Base-by-base conservation (phyloP, 2,329 filamentous ascomycete species). In the Cladophialophora chaetospira region DNA sequence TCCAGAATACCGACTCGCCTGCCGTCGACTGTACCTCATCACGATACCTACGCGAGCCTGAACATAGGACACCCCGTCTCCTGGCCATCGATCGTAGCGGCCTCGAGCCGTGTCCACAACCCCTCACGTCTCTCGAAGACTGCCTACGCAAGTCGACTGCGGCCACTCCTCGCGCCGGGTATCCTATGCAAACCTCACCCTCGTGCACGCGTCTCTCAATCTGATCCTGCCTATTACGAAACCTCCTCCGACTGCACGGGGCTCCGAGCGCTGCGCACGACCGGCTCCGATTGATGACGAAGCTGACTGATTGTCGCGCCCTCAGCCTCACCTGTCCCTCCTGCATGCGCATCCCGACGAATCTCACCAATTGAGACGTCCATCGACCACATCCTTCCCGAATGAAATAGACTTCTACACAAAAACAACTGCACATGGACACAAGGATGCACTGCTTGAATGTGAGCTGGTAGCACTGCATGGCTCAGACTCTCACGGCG, bases 401-500 rank as follows among this genome's bases (percentile, higher is more conserved):
- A 5, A 19, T 26, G 17, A 19, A 35, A 45, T 17, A 54, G 38
- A 40, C 36, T 10, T n/a, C n/a, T n/a, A 49, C 33, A 10, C 19
- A 40, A 10, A 33, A 8, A 26, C 3, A 5, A 10, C 29, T 26
- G n/a, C 31, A 49, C 25, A 29, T 45, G 10, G 17, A 28, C 25
- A 31, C 42, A 42, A 59, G 46, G 26, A 62, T 62, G 60, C 35
- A 49, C 36, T 60, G 44, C 46, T 49, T 31, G 28, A 48, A 19
- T 17, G 29, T 47, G 29, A 53, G 51, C 10, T 54, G 44, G 57
- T 60, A 62, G 53, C 57, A 58, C 42, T 59, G 56, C 52, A 61
- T 61, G 58, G 58, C 52, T 54, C 48, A 49, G 46, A 48, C 57
- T 25, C 15, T 55, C 4, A 55, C 51, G 63, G 60, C 58, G 42